Percentiles rank a stretch among this genome's conserved stretches.
These are phyloP conservation scores for Neocucurbitaria cava DNA, from an alignment of 2,329 filamentous ascomycete genomes.

Conservation along the genomic window DNA sequence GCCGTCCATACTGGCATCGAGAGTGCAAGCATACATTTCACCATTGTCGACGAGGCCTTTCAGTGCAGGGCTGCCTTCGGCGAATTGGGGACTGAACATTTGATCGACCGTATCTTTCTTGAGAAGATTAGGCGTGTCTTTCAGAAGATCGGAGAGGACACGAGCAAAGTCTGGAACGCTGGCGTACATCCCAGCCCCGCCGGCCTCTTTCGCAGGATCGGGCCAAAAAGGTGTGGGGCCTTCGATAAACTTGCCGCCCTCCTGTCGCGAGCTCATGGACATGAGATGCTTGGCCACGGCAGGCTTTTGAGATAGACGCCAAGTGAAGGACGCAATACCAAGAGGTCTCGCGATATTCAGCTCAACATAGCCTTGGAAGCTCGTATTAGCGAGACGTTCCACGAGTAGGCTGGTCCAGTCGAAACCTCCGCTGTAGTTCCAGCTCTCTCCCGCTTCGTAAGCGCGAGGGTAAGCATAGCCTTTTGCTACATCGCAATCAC, in stretches of 20 bases:
- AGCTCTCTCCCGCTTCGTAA: conserved; percentile 52
- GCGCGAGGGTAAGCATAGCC: conserved; percentile 44
- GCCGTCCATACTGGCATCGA: conserved; percentile 19
- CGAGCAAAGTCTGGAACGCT: conserved; percentile 31
- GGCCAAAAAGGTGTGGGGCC: conserved; percentile 16
- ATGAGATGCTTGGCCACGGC: conserved; percentile 24
- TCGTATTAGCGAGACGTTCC: conserved; percentile 48
- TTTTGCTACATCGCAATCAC: conserved; percentile 17
- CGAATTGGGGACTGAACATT: conserved; percentile 34
- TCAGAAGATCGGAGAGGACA: conserved; percentile 29
- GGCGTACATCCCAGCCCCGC: conserved; percentile 29
- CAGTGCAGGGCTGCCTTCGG: conserved; percentile 27
- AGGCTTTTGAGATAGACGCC: conserved; percentile 23
- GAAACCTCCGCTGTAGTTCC: conserved; percentile 57
- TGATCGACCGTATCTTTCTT: conserved; percentile 21
- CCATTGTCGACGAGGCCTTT: conserved; percentile 35
- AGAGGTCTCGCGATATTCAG: conserved; percentile 54
- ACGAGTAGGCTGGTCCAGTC: conserved; percentile 60
- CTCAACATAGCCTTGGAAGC: conserved; percentile 53
- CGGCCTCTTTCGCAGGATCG: conserved; percentile 19
- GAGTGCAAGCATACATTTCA: conserved; percentile 4
- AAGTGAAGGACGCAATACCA: conserved; percentile 40
- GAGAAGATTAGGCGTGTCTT: conserved; percentile 21
- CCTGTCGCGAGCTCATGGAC: conserved; percentile 19
- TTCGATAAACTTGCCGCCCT: conserved; percentile 24